A percentile compares a stretch with the other conserved stretches of the same genome.
Conservation (phyloP, 352 stramenopile genomes). For the Pythium inflatum region DNA sequence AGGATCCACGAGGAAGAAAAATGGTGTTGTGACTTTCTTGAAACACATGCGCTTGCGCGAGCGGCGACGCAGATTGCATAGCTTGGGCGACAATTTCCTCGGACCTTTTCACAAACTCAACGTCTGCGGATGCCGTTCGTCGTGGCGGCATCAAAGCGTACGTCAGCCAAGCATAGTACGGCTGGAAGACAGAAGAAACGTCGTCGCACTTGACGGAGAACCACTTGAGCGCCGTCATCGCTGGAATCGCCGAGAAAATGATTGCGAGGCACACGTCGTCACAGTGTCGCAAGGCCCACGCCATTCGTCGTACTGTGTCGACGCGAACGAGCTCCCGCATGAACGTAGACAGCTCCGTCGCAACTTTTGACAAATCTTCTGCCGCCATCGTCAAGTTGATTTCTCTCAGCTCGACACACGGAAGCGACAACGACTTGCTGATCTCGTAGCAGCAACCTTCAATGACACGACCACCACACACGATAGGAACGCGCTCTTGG, state of each 20-base stretch:
- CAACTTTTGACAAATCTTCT: background rate
- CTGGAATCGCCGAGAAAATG: background rate
- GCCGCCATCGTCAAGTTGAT: background rate
- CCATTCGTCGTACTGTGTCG: background rate
- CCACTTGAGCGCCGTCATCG: background rate
- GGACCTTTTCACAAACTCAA: too few species aligned
- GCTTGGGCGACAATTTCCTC: too few species aligned
- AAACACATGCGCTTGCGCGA: too few species aligned
- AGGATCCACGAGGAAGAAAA: too few species aligned
- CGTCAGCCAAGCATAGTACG: too few species aligned
- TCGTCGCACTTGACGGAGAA: too few species aligned
- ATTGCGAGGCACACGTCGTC: background rate
- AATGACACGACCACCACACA: background rate
- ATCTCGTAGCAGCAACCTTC: background rate
- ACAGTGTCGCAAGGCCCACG: background rate
- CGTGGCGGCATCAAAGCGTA: too few species aligned
- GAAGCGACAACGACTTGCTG: background rate
- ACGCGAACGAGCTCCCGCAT: slow-evolving; percentile 3
- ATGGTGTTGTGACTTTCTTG: too few species aligned
- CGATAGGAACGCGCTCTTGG: background rate
- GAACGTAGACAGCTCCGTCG: background rate
- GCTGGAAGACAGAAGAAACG: too few species aligned
- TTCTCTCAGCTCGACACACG: background rate
- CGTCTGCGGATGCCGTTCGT: too few species aligned
- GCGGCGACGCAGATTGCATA: too few species aligned